Evolutionary conservation across 1,139 yeast species (phyloP).

Genomic region (Zygosaccharomyces sapae): DNA sequence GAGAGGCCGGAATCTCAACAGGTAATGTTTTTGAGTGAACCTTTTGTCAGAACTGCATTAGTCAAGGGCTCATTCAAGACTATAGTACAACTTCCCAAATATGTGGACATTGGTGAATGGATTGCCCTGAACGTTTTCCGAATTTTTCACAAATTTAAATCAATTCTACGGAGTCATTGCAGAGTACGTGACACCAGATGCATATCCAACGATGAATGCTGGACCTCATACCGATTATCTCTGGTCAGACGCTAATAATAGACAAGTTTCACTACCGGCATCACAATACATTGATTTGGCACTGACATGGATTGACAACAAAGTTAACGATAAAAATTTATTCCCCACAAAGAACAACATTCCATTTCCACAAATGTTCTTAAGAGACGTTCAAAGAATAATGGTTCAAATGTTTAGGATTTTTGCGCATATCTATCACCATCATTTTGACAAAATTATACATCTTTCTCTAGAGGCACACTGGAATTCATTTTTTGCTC

Average conservation of each 20-base stretch:
- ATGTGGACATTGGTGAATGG: constrained; percentile 95
- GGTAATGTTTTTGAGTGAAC: constrained; percentile 70
- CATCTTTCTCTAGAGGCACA: constrained; percentile 93
- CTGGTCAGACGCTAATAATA: constrained; percentile 79
- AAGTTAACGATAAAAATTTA: constrained; percentile 79
- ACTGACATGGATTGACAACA: constrained; percentile 81
- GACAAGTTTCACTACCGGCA: constrained; percentile 85
- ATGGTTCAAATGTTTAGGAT: constrained; percentile 90
- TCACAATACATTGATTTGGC: constrained; percentile 89
- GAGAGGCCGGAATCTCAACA: constrained; percentile 28
- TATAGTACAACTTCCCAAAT: constrained; percentile 89
- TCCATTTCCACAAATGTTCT: constrained; percentile 84
- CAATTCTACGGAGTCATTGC: constrained; percentile 85
- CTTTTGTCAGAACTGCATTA: constrained; percentile 87
- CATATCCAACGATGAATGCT: constrained; percentile 92
- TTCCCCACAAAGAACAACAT: constrained; percentile 94
- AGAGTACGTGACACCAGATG: constrained; percentile 84
- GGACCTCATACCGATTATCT: constrained; percentile 88
- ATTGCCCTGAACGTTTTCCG: constrained; percentile 86
- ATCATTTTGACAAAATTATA: constrained; percentile 87
- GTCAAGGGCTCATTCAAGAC: constrained; percentile 98
- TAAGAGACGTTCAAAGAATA: constrained; percentile 79
- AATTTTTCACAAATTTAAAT: constrained; percentile 77
- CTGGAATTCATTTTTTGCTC: constrained; percentile 98
- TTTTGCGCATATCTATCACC: constrained; percentile 93